phyloP scores from a whole-genome alignment of 192 early-diverging fungal species.

The Coemansia sp. region DNA sequence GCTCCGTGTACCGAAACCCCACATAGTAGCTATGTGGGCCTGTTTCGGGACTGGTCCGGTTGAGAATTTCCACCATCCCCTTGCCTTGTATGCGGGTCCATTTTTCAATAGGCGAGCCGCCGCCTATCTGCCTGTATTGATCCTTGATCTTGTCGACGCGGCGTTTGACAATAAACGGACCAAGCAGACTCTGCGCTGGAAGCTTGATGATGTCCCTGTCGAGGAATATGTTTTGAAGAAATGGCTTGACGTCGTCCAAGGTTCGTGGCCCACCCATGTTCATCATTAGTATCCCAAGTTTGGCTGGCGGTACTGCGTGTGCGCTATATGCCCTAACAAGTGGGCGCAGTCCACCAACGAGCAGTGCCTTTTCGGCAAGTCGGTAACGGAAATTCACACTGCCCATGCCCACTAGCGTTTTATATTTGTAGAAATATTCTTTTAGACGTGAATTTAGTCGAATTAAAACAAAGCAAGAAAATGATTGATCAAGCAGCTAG shows the following conservation, averaged over 20 bases:
- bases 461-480: no score
- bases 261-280: conserved; percentile 92
- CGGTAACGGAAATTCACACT: neutral
- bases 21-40: conserved; percentile 90
- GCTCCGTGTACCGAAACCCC: conserved; percentile 88
- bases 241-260: conserved; percentile 73
- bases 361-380: neutral
- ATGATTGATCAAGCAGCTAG: no score
- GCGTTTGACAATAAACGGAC: conserved; percentile 76
- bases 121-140: conserved; percentile 92
- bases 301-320: conserved; percentile 11
- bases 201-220: conserved; percentile 93
- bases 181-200: conserved; percentile 72
- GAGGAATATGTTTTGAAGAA: conserved; percentile 80
- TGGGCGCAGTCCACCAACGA: neutral
- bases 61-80: conserved; percentile 72
- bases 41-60: conserved; percentile 71
- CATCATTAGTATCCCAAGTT: conserved; percentile 83
- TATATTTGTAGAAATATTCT: neutral
- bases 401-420: neutral
- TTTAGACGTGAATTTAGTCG: no score
- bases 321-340: conserved; percentile 17
- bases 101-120: conserved; percentile 86
- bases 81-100: conserved; percentile 90
- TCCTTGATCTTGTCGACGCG: conserved; percentile 83